Base-by-base conservation (phyloP, 768 basidiomycete genomes). In the Lactarius quietus region DNA sequence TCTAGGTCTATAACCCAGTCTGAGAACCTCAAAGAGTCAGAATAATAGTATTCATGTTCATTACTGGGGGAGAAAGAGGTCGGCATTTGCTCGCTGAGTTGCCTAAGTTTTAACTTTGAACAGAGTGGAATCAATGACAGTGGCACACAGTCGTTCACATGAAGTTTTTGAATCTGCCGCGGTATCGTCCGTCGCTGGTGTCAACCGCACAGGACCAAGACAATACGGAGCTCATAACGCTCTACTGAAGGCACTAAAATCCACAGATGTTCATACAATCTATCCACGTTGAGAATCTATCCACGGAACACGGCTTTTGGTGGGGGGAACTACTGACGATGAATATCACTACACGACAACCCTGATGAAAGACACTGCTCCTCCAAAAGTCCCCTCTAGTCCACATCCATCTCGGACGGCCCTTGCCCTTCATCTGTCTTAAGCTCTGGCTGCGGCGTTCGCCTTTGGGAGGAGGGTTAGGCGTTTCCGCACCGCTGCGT, bases 321-420 rank as follows among this genome's bases (percentile, higher is more conserved):
- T 38, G 33, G 54, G 36, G 26, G 41, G 28, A 38, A 60, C 63
- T 36, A 58, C 54, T 64, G 48, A 52, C 63, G 26, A 59, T 39
- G 26, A 38, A 64, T 66, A 66, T 45, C 61, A 51, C 58, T 61
- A 57, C 55, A 64, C 35, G 55, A 57, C n/a, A n/a, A n/a, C 55
- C n/a, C 39, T n/a, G 52, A 43, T 33, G 33, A 52, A 63, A 31
- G 39, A 53, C 53, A 62, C 61, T 31, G 1, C 65, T 48, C 51
- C 65, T 53, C 36, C 48, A 51, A 43, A 39, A 14, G 28, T 52
- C 38, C 31, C 36, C 57, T 63, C 59, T 88, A 93, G 80, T 93
- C 91, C 36, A 93, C 83, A 74, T 93, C 91, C 91, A 93, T 93
- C 81, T 91, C 87, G 45, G 84, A 78, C 39, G 88, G 87, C n/a